These are phyloP conservation scores for Neofusicoccum ribis DNA, from an alignment of 2,329 filamentous ascomycete genomes.

Conservation along the genomic window DNA sequence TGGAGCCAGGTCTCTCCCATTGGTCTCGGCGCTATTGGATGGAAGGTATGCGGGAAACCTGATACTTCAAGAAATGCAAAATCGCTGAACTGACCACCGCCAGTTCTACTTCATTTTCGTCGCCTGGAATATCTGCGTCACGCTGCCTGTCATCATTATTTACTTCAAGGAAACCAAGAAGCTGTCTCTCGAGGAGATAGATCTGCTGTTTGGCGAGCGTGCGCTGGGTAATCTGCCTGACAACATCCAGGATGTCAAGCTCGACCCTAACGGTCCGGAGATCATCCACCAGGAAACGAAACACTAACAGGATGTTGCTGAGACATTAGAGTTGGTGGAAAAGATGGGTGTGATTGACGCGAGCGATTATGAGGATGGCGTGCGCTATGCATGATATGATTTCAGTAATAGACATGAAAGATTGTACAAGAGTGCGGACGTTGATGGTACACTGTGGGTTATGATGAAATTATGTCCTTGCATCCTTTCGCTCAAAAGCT, in stretches of 20 bases:
- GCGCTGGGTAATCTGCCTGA: constrained; percentile 50
- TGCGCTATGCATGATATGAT: neutral
- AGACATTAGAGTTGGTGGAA: neutral
- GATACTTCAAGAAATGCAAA: too few species aligned
- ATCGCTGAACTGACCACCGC: neutral
- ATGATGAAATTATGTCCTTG: too few species aligned
- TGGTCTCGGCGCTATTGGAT: constrained; percentile 50
- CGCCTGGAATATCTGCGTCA: constrained; percentile 49
- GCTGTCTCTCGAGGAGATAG: constrained; percentile 58
- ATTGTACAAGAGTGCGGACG: neutral
- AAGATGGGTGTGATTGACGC: neutral
- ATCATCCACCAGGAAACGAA: constrained; percentile 1
- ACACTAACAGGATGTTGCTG: neutral
- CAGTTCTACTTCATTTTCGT: constrained; percentile 60
- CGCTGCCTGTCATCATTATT: constrained; percentile 50
- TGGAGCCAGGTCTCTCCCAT: constrained; percentile 61
- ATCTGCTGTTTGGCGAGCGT: constrained; percentile 56
- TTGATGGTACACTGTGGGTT: too few species aligned
- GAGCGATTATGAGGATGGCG: neutral
- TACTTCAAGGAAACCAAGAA: constrained; percentile 58
- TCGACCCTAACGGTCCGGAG: neutral
- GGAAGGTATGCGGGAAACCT: constrained; percentile 33
- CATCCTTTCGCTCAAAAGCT: neutral
- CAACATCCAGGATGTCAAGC: constrained; percentile 35
- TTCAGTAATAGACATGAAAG: neutral